Conservation (phyloP, 2,329 filamentous ascomycete species). For the Fusarium secorum region DNA sequence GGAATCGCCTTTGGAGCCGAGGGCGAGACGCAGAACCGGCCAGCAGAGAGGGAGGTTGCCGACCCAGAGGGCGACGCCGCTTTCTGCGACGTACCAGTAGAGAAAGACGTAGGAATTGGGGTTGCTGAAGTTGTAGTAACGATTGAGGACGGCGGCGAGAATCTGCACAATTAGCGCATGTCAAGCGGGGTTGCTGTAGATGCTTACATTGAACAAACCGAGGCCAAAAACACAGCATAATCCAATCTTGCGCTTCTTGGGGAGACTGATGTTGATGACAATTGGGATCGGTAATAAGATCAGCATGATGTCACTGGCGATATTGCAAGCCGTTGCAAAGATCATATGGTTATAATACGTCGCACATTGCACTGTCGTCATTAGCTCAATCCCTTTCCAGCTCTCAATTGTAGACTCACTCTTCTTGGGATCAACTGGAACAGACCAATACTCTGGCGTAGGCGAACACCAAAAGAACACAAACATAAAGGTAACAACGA, state of each 20-base stretch:
- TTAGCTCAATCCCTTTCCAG: not conserved
- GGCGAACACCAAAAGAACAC: slow-evolving; percentile 63
- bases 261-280: slow-evolving; percentile 51
- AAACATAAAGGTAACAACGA: slow-evolving; percentile 59
- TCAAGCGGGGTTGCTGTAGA: no score
- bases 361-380: slow-evolving; percentile 50
- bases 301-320: slow-evolving; percentile 55
- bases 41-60: slow-evolving; percentile 68
- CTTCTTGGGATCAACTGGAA: slow-evolving; percentile 48
- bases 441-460: slow-evolving; percentile 60
- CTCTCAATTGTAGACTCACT: not conserved
- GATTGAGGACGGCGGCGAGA: slow-evolving; percentile 65
- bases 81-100: slow-evolving; percentile 68
- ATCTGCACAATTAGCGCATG: slow-evolving; percentile 50
- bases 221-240: slow-evolving; percentile 64
- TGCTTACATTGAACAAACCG: slow-evolving; percentile 55
- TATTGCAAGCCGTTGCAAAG: slow-evolving; percentile 56
- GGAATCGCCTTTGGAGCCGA: slow-evolving; percentile 36
- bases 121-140: slow-evolving; percentile 66
- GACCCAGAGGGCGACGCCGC: slow-evolving; percentile 66
- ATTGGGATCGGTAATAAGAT: slow-evolving; percentile 56
- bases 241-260: slow-evolving; percentile 57
- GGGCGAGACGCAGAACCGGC: slow-evolving; percentile 59
- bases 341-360: slow-evolving; percentile 58
- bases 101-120: slow-evolving; percentile 65